Conservation (phyloP, 768 basidiomycete genomes). For the Psilocybe cyanescens region DNA sequence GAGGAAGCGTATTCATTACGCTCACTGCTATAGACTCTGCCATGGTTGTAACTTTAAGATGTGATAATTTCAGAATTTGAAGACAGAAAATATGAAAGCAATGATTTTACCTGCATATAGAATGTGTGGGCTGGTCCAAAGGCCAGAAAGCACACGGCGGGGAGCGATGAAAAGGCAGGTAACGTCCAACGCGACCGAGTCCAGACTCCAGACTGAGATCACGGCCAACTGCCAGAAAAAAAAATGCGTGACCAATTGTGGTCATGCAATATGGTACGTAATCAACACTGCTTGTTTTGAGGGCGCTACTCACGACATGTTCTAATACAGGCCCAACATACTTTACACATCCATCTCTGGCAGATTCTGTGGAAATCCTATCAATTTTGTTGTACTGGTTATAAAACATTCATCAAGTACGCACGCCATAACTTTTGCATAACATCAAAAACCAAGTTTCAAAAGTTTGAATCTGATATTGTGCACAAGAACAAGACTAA, state of each 20-base stretch:
- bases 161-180: not conserved
- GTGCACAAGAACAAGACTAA: not conserved
- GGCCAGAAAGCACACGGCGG: not conserved
- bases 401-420: constrained; percentile 4
- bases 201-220: not conserved
- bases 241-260: constrained; percentile 3
- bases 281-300: not conserved
- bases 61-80: not conserved
- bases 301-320: not conserved
- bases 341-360: not conserved
- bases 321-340: not conserved
- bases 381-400: not conserved
- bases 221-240: constrained; percentile 1
- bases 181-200: not conserved
- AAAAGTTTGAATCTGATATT: not conserved
- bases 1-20: constrained; percentile 50
- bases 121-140: not conserved
- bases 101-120: not conserved
- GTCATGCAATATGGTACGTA: not conserved
- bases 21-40: constrained; percentile 45
- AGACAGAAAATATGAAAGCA: not conserved
- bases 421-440: not conserved
- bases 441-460: not conserved
- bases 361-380: not conserved
- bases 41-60: constrained; percentile 1